Conservation (phyloP, 495 filamentous ascomycete species). For the Penicillium malachiteum region DNA sequence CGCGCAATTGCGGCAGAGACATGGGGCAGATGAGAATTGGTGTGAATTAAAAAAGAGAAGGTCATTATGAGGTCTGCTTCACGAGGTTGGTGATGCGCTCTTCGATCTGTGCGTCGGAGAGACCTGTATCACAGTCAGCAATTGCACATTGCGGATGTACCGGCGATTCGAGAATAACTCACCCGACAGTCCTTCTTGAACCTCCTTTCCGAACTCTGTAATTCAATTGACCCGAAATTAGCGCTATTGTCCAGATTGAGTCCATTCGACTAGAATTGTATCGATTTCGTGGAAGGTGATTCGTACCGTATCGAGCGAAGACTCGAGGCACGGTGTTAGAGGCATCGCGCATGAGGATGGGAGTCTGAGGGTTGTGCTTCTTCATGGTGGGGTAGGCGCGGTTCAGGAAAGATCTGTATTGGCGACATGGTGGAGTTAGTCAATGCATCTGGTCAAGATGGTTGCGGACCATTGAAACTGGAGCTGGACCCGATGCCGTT, state of each 20-base stretch:
- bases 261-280: not conserved
- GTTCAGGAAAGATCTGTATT: slow-evolving; percentile 75
- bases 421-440: slow-evolving; percentile 11
- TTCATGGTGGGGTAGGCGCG: slow-evolving; percentile 98
- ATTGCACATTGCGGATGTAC: not conserved
- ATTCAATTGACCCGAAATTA: not conserved
- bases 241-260: not conserved
- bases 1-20: slow-evolving; percentile 24
- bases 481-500: not conserved
- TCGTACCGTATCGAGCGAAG: slow-evolving; percentile 88
- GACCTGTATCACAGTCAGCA: slow-evolving; percentile 52
- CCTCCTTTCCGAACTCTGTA: slow-evolving; percentile 85
- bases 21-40: slow-evolving; percentile 21
- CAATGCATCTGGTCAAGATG: slow-evolving; percentile 1
- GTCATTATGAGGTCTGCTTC: slow-evolving; percentile 52
- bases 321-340: slow-evolving; percentile 76
- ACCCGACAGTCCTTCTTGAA: slow-evolving; percentile 79
- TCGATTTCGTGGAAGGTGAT: not conserved
- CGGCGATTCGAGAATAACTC: slow-evolving; percentile 13
- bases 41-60: slow-evolving; percentile 3
- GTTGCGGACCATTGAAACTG: not conserved
- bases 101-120: slow-evolving; percentile 91
- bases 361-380: slow-evolving; percentile 93
- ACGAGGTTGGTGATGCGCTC: slow-evolving; percentile 80
- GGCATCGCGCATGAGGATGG: slow-evolving; percentile 93